Percentiles rank a stretch among this genome's conserved stretches.
phyloP scores from a whole-genome alignment of 2,329 filamentous ascomycete genomes.

The Septoria petroselini region DNA sequence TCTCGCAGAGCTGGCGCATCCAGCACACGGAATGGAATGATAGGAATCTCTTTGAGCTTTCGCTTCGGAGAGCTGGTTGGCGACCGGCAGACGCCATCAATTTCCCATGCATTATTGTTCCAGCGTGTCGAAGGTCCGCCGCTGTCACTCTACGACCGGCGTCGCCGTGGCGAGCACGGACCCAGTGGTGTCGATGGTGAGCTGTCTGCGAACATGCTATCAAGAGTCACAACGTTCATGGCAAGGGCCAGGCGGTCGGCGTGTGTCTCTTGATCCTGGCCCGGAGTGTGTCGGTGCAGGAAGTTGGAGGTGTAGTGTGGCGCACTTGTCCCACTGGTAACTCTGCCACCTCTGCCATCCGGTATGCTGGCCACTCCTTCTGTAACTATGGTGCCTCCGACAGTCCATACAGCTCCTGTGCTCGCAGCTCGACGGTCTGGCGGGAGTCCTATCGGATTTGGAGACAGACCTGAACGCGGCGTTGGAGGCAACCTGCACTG shows the following conservation, averaged over 20 bases:
- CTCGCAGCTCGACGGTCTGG: conserved; percentile 48
- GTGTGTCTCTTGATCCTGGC: conserved; percentile 51
- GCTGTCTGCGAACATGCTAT: conserved; percentile 59
- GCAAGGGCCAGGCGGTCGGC: conserved; percentile 74
- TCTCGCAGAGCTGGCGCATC: conserved; percentile 87
- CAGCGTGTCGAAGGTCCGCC: conserved; percentile 17
- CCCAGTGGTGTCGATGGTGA: conserved; percentile 19
- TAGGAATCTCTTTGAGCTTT: conserved; percentile 31
- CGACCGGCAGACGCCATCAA: conserved; percentile 11
- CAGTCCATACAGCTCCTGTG: conserved; percentile 69
- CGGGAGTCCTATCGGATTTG: conserved; percentile 4
- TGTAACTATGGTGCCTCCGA: conserved; percentile 59
- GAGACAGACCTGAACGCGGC: conserved; percentile 10
- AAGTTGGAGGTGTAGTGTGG: conserved; percentile 60
- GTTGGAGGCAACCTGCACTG: conserved; percentile 7
- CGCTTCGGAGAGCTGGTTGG: conserved; percentile 15
- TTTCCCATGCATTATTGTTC: conserved; percentile 29
- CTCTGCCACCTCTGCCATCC: conserved; percentile 60
- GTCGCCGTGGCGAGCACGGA: conserved; percentile 8
- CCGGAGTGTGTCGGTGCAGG: conserved; percentile 40
- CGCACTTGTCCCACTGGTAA: conserved; percentile 71
- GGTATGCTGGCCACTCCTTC: conserved; percentile 44
- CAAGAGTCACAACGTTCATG: conserved; percentile 69
- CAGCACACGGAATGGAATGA: conserved; percentile 55
- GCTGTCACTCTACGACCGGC: conserved; percentile 17